Percentiles rank a stretch among this genome's conserved stretches.
These are phyloP conservation scores for Pseudogymnoascus sp. DNA, from an alignment of 2,329 filamentous ascomycete genomes.

Conservation along the genomic window DNA sequence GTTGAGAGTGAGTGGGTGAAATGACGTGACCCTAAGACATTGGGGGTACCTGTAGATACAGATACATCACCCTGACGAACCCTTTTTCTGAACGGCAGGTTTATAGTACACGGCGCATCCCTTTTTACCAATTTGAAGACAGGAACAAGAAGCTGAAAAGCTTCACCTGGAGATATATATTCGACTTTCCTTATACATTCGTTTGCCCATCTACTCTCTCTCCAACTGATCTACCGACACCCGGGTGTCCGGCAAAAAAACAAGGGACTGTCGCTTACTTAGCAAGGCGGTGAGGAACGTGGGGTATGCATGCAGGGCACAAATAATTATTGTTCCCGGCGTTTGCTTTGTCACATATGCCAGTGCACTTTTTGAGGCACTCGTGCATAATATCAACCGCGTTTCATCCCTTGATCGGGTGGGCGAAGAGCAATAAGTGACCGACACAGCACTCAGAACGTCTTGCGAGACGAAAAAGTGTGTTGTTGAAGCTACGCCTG, in stretches of 20 bases:
- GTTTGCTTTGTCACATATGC: slow-evolving; percentile 1
- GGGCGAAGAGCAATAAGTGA: not conserved
- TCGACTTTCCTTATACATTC: not conserved
- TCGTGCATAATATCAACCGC: slow-evolving; percentile 2
- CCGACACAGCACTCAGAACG: not conserved
- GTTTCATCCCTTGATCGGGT: slow-evolving; percentile 7
- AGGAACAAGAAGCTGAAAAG: not conserved
- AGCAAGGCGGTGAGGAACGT: slow-evolving; percentile 6
- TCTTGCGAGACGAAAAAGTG: not conserved
- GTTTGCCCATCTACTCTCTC: not conserved
- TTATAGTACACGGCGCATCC: not conserved
- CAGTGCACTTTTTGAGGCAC: slow-evolving; percentile 6
- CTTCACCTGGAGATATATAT: not conserved
- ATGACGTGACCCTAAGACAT: slow-evolving; percentile 1
- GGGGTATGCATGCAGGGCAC: not conserved
- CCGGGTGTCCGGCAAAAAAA: slow-evolving; percentile 1
- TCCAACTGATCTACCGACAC: not conserved
- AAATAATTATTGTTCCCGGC: not conserved
- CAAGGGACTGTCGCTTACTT: slow-evolving; percentile 4
- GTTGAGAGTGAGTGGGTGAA: not conserved
- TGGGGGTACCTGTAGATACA: not conserved
- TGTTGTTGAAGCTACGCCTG: not conserved
- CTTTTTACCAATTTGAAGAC: not conserved
- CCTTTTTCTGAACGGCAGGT: not conserved
- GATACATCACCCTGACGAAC: slow-evolving; percentile 3